Base-by-base conservation (phyloP, 2,329 filamentous ascomycete species). In the Byssothecium circinans region DNA sequence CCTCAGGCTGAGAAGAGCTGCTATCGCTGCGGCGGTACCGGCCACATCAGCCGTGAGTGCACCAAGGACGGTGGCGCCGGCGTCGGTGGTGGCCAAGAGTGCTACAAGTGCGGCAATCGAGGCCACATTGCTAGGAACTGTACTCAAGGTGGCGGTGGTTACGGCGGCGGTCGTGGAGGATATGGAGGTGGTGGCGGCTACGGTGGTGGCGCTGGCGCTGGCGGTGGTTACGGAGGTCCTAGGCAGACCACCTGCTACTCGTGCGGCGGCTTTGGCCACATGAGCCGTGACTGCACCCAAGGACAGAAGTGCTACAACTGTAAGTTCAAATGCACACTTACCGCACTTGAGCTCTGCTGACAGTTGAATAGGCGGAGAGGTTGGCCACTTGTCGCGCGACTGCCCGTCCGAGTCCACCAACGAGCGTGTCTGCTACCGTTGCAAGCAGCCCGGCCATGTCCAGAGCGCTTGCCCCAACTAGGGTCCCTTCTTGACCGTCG, bases 221-320 rank as follows among this genome's bases (percentile, higher is more conserved):
- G 76, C 59, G 77, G 78, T 60, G 76, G 68, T 45, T 70, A 64
- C 52, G 67, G 69, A 43, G 74, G 80, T 54, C 62, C 64, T 34
- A 68, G 70, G 47, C 66, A 69, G 60, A 70, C 68, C 45, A 96
- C 91, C 64, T 97, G 94, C 86, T 99, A 96, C 82, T 95, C 91
- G 36, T 97, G 94, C 78, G 94, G 94, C 64, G 94, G 94, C 60
- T 91, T 90, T 71, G 92, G 92, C 68, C 94, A 99, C 81, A 92
- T 96, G 88, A 91, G 89, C 71, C 88, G 91, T 81, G 94, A 97
- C 78, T 99, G 94, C 78, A 95, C 92, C 65, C 95, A 97, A 75
- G 94, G 94, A 68, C 92, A 95, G 81, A 97, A 97, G 82, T 99
- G 94, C 87, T 99, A 97, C 86, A 96, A 96, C 85, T 97, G 94